Percentiles rank a stretch among this genome's conserved stretches.
These are phyloP conservation scores for Plantago elongata DNA, from an alignment of 257 asterid species.

Conservation along the genomic window DNA sequence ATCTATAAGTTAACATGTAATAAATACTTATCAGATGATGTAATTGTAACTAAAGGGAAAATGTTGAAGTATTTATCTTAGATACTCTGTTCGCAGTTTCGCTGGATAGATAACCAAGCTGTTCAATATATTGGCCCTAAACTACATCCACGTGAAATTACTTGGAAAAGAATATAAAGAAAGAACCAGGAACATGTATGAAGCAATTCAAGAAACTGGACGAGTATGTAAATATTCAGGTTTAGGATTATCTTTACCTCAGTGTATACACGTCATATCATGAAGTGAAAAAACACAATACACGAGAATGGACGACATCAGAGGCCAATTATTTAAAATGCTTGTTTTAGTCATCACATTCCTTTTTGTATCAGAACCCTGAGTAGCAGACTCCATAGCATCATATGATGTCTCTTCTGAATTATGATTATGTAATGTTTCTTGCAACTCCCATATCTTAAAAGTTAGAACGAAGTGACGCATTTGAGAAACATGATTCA, in stretches of 20 bases:
- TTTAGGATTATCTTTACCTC: slow-evolving; percentile 43
- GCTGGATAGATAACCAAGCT: background rate
- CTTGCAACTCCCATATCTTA: background rate
- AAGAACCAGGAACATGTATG: no score
- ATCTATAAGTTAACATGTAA: slow-evolving; percentile 33
- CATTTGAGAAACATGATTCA: background rate
- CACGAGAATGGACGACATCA: slow-evolving; percentile 66
- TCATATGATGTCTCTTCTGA: slow-evolving; percentile 1
- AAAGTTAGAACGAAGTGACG: no score
- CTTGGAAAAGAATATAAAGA: no score
- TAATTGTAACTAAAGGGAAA: no score
- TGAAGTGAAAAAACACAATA: slow-evolving; percentile 77
- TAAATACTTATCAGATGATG: background rate
- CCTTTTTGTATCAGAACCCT: slow-evolving; percentile 2
- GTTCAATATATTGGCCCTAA: no score
- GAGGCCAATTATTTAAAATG: slow-evolving; percentile 75
- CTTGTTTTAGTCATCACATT: slow-evolving; percentile 25
- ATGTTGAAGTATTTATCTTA: background rate
- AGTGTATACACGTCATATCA: slow-evolving; percentile 75
- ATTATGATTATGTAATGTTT: background rate
- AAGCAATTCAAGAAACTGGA: no score
- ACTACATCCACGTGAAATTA: no score
- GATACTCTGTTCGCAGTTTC: background rate
- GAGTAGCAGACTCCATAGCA: slow-evolving; percentile 29
- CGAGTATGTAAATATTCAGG: background rate